Base-by-base conservation (phyloP, 139 green algal species). In the Chara braunii region DNA sequence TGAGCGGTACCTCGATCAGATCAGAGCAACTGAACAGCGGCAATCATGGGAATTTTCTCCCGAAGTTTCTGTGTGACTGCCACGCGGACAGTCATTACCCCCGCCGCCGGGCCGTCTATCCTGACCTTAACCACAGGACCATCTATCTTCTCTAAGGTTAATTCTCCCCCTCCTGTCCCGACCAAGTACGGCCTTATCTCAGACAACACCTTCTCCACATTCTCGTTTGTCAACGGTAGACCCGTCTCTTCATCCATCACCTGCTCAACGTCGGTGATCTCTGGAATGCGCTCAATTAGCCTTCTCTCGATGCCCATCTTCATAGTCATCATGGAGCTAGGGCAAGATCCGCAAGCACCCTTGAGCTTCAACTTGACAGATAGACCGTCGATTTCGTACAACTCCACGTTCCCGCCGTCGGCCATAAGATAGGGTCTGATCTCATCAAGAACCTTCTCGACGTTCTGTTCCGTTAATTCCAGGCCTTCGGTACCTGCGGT, bases 21-120 rank as follows among this genome's bases (percentile, higher is more conserved):
- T 78, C 59, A 94, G 30, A 98, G 67, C 31, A 98, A 72, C 78
- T 99, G 91, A 60, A 99, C 93, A 8, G 93, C 93, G 0, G 89
- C 93, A 64, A 99, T 98, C 32, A 42, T 45, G 0, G 93, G 93
- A 45, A 99, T 96, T 67, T 92, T 91, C 68, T 99, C 93, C 32
- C 93, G 63, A 56, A 99, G 85, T 84, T 99, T 99, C 78, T 99
- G 93, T 8, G 91, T 99, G 2, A 99, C 93, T 2, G 93, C 93
- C 51, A 98, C 93, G 0, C 93, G 76, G 32, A 99, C 93, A 8
- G 93, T 99, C 74, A 84, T 81, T 1, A 99, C 93, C 7, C 81
- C 89, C 12, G 93, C 93, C 0, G 93, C 93, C 0, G 89, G 88
- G 1, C 91, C 92, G 3, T 81, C 89, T 58, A 97, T 89, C 33